These are phyloP conservation scores for Pseudisothecium myosuroides DNA, from an alignment of 225 moss, liverwort and hornwort genomes.

Conservation along the genomic window DNA sequence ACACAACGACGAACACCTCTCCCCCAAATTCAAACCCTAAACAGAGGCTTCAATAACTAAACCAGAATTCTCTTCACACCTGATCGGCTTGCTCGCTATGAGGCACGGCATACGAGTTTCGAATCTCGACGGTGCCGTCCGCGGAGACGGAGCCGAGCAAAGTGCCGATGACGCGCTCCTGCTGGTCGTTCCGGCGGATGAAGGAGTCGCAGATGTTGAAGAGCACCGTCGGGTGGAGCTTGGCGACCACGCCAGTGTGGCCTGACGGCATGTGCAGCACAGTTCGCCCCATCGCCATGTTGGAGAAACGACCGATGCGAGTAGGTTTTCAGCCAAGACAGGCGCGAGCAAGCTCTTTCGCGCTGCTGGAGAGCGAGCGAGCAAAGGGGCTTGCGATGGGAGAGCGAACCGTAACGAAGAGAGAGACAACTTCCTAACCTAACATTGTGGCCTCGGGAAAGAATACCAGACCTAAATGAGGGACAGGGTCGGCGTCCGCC, in stretches of 20 bases:
- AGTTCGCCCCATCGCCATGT: conserved; percentile 63
- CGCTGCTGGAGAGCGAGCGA: neutral
- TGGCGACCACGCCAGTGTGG: conserved; percentile 78
- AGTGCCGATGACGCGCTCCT: conserved; percentile 96
- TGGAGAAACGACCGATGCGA: neutral
- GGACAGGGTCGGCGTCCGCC: neutral
- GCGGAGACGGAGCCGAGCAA: conserved; percentile 71
- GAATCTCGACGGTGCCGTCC: conserved; percentile 89
- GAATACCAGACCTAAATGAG: neutral
- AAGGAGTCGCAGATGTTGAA: conserved; percentile 99
- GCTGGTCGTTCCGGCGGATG: conserved; percentile 96
- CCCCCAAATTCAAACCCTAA: neutral
- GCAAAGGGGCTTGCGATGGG: neutral
- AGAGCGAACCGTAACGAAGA: neutral
- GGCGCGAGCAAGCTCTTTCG: neutral
- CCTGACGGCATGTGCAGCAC: conserved; percentile 92
- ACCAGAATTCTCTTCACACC: conserved; percentile 7
- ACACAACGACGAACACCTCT: neutral
- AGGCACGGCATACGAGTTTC: conserved; percentile 95
- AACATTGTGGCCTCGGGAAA: neutral
- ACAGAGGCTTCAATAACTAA: neutral
- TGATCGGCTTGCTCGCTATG: conserved; percentile 95
- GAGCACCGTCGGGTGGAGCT: conserved; percentile 92
- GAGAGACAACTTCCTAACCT: neutral
- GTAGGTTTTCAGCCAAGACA: neutral